Base-by-base conservation (phyloP, 495 filamentous ascomycete genomes). In the Talaromyces wortmannii region DNA sequence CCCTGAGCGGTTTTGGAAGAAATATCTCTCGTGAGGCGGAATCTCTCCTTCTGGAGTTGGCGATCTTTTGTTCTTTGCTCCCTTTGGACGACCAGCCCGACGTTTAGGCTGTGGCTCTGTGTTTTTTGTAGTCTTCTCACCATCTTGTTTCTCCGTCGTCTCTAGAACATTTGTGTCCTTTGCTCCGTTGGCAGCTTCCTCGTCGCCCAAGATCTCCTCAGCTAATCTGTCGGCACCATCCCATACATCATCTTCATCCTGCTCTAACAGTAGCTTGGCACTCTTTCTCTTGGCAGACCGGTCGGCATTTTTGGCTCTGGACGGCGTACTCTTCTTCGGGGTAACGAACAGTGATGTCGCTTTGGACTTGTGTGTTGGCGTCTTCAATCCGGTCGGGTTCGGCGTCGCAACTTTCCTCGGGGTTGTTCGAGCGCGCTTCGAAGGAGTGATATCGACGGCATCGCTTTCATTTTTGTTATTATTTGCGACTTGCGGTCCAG, bases 271-370 rank as follows among this genome's bases (percentile, higher is more conserved):
- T 6, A 82, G 80, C 46, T 84, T 79, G 4, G 84, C 87, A 64
- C 89, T 95, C 74, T 95, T 96, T 61, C 86, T 86, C 61, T 89
- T 83, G 3, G 91, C 92, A 0, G 91, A 96, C 7, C 85, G 81
- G 67, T 96, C 88, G 17, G 85, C 86, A 61, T 85, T 89, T 52
- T 79, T 80, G 45, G 76, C 73, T 61, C 78, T 78, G 31, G 81
- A 75, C 11, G 86, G 81, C 10, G 78, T 86, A 12, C 61, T 47
- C 50, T 70, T 75, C 15, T 69, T 67, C 23, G 73, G 68, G 0
- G 73, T 77, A 15, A 71, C 64, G 57, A 77, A 77, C 11, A 76
- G 56, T 13, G 66, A 63, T 23, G 64, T 68, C 7, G 72, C 74
- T 55, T 69, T 74, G 33, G 67, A 66, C 52, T 67, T 68, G 13